Evolutionary conservation across 2,329 filamentous ascomycete species (phyloP), one percentile per base, ranked within the genome.

Genomic region (Xylaria multiplex): DNA sequence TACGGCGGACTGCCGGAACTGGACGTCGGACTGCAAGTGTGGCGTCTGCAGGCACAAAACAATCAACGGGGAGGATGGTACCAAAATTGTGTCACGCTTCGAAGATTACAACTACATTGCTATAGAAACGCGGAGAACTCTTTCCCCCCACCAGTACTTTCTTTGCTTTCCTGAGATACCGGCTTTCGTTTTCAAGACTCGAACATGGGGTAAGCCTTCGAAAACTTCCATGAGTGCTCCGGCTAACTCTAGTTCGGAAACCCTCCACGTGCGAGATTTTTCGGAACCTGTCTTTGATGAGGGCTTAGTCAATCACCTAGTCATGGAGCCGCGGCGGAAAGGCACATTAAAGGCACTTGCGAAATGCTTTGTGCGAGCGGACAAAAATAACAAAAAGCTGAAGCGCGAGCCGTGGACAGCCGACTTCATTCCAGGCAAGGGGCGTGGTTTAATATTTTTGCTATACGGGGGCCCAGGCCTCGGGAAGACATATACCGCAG

Each of bases 401-500:
- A 8, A 43, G 0, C 37, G 64, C 1, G n/a, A 30, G 0, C 56
- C 67, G 3, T 72, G 66, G 73, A 59, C 69, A 2, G 72, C 71
- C 6, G 69, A 75, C 46, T 73, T 75, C 49, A 64, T 75, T 16
- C 62, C 67, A 42, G 71, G 71, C 1, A 75, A 75, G 40, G 73
- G 71, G 1, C 58, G 70, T 3, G 72, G 72, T 1, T 14, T 75
- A 3, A 73, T 69, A 3, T 72, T 74, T 27, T 60, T 75, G 0
- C 61, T 75, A 2, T 72, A 74, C 48, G 73, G 72, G 0, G 59
- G 63, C 9, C 70, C 73, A 3, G 73, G 71, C 0, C 71, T 74
- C 1, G 73, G 73, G 1, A 75, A 75, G 52, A 75, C 73, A 1
- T 77, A 69, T 46, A 79, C 77, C 1, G 73, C 73, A 35, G 77